Evolutionary conservation across 2,329 filamentous ascomycete genomes (phyloP), one percentile per base, ranked within the genome.

Genomic region (Aspergillus sojae): DNA sequence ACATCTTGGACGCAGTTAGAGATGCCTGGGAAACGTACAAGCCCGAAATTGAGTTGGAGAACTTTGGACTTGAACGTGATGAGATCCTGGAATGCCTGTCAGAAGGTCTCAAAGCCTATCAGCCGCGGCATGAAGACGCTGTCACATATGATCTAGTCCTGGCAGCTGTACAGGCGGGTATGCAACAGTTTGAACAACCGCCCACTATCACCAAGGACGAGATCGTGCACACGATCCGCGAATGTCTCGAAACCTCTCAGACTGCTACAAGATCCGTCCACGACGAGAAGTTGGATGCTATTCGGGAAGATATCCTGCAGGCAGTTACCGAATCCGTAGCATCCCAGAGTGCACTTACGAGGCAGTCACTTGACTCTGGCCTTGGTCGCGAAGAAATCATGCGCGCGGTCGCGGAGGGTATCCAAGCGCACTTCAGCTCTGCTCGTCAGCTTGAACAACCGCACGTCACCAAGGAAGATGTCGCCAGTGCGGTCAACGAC

Each of bases 1-100:
- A 96, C 63, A 92, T 98, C 41, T 86, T 98, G 2, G 86, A 91
- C 32, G 93, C 94, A 3, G 91, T 98, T 16, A 89, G 89, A 69
- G 93, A 97, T 70, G 94, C 94, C 1, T 96, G 93, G 88, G 94
- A 97, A 74, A 92, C 89, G 60, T 96, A 96, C 79, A 96, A 96
- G 78, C 94, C 94, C 1, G 93, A 97, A 71, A 93, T 97, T 57
- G 90, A 96, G 70, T 85, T 96, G 5, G 91, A 97, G 70, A 93
- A 96, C 71, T 91, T 96, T 66, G 94, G 94, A 2, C 83, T 98
- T 1, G 94, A 97, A 75, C 87, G 93, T 5, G 93, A 97, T 14
- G 94, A 98, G 73, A 91, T 98, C 55, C 83, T 98, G 16, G 88
- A 91, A 45, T 96, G 93, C 68, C 84, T 98, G 30, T 89, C 91